phyloP scores from a whole-genome alignment of 2,329 filamentous ascomycete genomes.

The Drechslerella dactyloides region DNA sequence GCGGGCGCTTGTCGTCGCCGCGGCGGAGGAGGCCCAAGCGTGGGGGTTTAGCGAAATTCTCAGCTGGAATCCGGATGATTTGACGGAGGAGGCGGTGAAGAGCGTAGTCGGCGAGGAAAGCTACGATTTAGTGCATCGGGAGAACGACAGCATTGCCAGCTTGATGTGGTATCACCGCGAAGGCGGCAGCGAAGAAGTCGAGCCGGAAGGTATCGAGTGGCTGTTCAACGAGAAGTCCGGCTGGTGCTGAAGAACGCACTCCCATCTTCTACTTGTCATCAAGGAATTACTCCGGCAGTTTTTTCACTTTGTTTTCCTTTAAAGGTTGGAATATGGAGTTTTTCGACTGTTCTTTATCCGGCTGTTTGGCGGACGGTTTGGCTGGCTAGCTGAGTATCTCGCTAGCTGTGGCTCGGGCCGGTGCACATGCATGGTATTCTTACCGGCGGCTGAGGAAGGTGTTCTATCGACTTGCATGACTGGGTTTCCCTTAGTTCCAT shows the following conservation, averaged over 20 bases:
- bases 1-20: constrained; percentile 27
- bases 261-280: background rate
- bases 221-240: constrained; percentile 44
- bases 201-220: constrained; percentile 44
- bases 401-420: too few species aligned
- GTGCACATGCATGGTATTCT: too few species aligned
- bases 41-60: constrained; percentile 46
- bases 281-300: background rate
- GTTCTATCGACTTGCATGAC: background rate
- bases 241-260: constrained; percentile 32
- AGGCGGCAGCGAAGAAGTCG: constrained; percentile 28
- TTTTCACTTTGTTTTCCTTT: constrained; percentile 16
- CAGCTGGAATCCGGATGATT: constrained; percentile 43
- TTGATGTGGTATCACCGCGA: constrained; percentile 50
- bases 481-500: background rate
- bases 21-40: constrained; percentile 28
- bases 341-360: background rate
- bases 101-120: constrained; percentile 34
- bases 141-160: constrained; percentile 50
- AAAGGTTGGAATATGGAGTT: background rate
- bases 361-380: too few species aligned
- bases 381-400: background rate
- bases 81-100: constrained; percentile 27
- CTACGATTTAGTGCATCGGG: constrained; percentile 44
- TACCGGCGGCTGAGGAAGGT: background rate